A percentile compares a stretch with the other conserved stretches of the same genome.
These are phyloP conservation scores for Geotrichum europaeum DNA, from an alignment of 1,139 yeast species.

Conservation along the genomic window DNA sequence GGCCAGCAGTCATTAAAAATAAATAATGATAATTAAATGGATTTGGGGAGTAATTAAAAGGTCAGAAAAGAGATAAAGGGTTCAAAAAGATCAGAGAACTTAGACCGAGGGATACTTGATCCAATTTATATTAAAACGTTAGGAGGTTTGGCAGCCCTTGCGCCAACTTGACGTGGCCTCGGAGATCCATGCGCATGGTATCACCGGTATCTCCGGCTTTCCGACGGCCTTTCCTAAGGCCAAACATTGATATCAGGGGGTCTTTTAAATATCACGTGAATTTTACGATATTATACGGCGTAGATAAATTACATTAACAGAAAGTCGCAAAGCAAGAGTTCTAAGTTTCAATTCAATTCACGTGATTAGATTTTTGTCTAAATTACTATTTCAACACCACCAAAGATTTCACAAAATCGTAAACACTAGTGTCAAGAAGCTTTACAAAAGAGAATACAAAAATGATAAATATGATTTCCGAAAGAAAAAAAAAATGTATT, in stretches of 20 bases:
- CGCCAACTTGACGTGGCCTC: not conserved
- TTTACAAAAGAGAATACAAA: not conserved
- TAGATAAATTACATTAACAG: too few species aligned
- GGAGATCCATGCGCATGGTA: not conserved
- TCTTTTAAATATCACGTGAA: not conserved
- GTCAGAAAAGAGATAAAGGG: not conserved
- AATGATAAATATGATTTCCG: not conserved
- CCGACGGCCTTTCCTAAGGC: not conserved
- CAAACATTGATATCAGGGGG: not conserved
- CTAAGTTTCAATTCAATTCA: too few species aligned
- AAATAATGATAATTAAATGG: not conserved
- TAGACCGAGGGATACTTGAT: not conserved
- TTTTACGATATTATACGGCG: too few species aligned
- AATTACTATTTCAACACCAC: not conserved
- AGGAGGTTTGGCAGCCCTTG: not conserved
- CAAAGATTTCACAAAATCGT: not conserved
- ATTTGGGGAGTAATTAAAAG: not conserved
- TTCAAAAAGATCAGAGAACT: not conserved
- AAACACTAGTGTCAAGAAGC: not conserved
- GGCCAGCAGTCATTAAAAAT: constrained; percentile 3
- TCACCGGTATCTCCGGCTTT: not conserved
- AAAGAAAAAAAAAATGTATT: not conserved
- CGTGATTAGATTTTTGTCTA: too few species aligned
- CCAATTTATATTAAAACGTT: not conserved
- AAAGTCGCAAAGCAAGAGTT: too few species aligned